Evolutionary conservation across 805 yeast species (phyloP).

Genomic region (Lachancea waltii): DNA sequence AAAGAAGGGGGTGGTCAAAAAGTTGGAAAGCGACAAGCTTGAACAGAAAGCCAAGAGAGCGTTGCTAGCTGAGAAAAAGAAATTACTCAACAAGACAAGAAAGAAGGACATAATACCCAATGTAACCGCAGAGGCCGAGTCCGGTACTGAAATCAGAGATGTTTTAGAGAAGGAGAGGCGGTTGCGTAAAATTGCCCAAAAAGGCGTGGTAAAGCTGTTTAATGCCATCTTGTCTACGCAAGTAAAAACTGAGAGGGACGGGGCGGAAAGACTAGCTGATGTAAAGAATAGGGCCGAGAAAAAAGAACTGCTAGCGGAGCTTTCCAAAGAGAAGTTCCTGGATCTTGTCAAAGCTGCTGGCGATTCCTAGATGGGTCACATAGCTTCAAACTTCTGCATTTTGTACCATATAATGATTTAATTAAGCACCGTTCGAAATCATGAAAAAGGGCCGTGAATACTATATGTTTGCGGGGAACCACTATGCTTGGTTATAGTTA

Average conservation of each 20-base stretch:
- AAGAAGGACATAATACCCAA: conserved; percentile 60
- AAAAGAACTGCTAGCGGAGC: conserved; percentile 56
- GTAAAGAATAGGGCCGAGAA: conserved; percentile 42
- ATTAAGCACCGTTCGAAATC: too few species aligned
- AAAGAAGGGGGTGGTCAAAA: conserved; percentile 60
- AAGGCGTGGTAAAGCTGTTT: conserved; percentile 79
- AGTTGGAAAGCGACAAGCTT: conserved; percentile 71
- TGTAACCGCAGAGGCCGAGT: conserved; percentile 45
- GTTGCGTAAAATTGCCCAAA: conserved; percentile 74
- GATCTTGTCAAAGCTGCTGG: conserved; percentile 83
- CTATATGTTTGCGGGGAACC: not conserved
- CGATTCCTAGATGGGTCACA: conserved; percentile 21
- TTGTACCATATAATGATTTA: conserved; percentile 9
- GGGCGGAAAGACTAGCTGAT: conserved; percentile 39
- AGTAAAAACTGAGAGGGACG: conserved; percentile 47
- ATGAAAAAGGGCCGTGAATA: too few species aligned
- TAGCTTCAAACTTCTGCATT: conserved; percentile 5
- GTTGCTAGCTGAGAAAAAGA: conserved; percentile 64
- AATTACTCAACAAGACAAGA: conserved; percentile 58
- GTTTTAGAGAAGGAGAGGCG: conserved; percentile 60
- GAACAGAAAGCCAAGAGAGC: conserved; percentile 78
- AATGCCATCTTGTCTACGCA: conserved; percentile 82
- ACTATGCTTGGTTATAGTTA: not conserved
- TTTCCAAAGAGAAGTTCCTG: conserved; percentile 83
- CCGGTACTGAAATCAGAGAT: conserved; percentile 39